Evolutionary conservation across 257 asterid genomes (phyloP).

Genomic region (Fraxinus cuspidata): DNA sequence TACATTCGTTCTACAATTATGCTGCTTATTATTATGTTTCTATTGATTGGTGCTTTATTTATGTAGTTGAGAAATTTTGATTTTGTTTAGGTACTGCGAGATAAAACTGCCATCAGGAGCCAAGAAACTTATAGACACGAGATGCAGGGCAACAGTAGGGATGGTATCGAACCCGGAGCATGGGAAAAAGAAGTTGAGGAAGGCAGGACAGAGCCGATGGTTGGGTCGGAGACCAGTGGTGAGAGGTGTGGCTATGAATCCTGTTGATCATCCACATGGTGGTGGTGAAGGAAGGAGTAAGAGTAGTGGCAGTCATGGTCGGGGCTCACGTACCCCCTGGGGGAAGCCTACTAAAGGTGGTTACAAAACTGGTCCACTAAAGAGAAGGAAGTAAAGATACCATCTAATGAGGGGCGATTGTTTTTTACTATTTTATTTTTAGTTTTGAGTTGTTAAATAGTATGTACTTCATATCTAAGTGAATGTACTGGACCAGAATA

Average conservation of each 20-base stretch:
- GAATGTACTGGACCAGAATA: neutral
- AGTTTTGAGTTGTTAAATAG: neutral
- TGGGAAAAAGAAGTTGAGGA: slow-evolving; percentile 62
- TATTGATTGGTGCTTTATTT: neutral
- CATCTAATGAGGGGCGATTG: neutral
- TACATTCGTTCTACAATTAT: neutral
- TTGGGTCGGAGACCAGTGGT: slow-evolving; percentile 73
- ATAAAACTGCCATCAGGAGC: slow-evolving; percentile 72
- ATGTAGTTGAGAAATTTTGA: neutral
- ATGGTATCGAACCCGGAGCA: slow-evolving; percentile 62
- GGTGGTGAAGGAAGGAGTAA: slow-evolving; percentile 97
- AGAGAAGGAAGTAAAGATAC: slow-evolving; percentile 51
- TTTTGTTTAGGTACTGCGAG: slow-evolving; percentile 60
- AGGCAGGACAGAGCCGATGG: slow-evolving; percentile 91
- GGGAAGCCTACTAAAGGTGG: slow-evolving; percentile 92
- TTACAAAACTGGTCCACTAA: slow-evolving; percentile 74
- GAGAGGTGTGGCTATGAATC: slow-evolving; percentile 95
- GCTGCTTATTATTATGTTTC: neutral
- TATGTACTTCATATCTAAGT: neutral
- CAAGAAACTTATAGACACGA: slow-evolving; percentile 64
- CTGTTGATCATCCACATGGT: slow-evolving; percentile 89
- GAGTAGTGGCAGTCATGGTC: slow-evolving; percentile 81
- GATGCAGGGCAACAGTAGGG: slow-evolving; percentile 75
- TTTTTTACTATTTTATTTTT: neutral
- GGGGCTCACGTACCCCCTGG: slow-evolving; percentile 75